Evolutionary conservation across 1,284 basidiomycete genomes (phyloP), one percentile per base, ranked within the genome.

Genomic region (Sporisorium sorghi): DNA sequence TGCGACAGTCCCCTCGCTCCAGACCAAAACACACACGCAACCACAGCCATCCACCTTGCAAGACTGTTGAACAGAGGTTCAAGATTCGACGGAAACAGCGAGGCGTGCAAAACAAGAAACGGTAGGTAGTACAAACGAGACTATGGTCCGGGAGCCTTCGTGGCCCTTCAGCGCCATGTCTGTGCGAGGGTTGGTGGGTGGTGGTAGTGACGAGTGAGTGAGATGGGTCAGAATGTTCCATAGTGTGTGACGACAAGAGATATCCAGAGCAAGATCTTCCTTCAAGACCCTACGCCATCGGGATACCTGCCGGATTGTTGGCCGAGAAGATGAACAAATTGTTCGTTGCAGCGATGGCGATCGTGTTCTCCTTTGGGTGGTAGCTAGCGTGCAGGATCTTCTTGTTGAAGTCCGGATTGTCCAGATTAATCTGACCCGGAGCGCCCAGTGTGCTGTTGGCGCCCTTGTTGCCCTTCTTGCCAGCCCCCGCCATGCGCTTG

Each of bases 361-460:
- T 98, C 48, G 96, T 98, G 86, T 95, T 93, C 88, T 98, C 96
- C 85, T 90, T 88, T 48, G 96, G 95, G 88, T 98, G 95, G 92
- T 94, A 98, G 86, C 94, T 97, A 58, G 85, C 84, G 80, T 88
- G 86, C 64, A 89, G 84, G 83, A 99, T 99, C 90, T 99, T 99
- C 91, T 98, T 99, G 87, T 96, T 96, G 86, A 98, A 99, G 87
- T 84, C 83, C 46, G 83, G 79, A 35, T 82, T 83, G 59, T 84
- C 82, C 42, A 78, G 51, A 43, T 84, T 83, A 44, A 83, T 65
- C 53, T 79, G 74, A 14, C 81, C 86, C 84, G 49, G 90, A 89
- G 48, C 89, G 88, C 46, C 87, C 62, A 82, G 90, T 90, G 78
- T 92, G 91, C 88, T 93, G 92, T 58, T 62, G 37, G 88, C 89